These are phyloP conservation scores for Sistotremastrum suecicum DNA, from an alignment of 768 basidiomycete genomes.

Conservation along the genomic window DNA sequence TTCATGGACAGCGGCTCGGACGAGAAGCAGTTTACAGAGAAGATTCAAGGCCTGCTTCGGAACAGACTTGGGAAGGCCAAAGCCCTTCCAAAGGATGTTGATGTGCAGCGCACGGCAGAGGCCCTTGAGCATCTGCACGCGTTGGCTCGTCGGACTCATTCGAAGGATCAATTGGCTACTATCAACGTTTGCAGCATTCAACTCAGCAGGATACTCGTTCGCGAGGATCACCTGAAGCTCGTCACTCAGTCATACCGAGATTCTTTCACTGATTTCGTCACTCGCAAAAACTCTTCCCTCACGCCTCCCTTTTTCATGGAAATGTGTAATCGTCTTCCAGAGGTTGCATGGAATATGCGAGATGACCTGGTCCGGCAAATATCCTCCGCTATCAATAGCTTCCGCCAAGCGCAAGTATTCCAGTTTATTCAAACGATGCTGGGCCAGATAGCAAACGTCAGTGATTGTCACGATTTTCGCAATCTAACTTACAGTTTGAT, in stretches of 20 bases:
- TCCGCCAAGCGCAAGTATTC: constrained; percentile 62
- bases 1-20: constrained; percentile 50
- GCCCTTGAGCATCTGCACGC: constrained; percentile 52
- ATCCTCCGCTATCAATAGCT: constrained; percentile 54
- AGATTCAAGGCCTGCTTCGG: constrained; percentile 68
- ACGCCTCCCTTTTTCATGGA: constrained; percentile 66
- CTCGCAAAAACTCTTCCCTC: constrained; percentile 66
- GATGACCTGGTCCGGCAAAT: constrained; percentile 42
- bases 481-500: not conserved
- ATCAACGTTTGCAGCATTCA: constrained; percentile 63
- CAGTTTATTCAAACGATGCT: constrained; percentile 55
- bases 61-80: constrained; percentile 62
- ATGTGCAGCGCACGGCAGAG: constrained; percentile 27
- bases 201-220: constrained; percentile 35
- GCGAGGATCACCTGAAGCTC: constrained; percentile 22
- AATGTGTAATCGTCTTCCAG: constrained; percentile 53
- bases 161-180: constrained; percentile 44
- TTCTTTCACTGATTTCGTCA: constrained; percentile 64
- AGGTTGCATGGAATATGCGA: constrained; percentile 51
- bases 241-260: constrained; percentile 42
- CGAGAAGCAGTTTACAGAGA: constrained; percentile 81
- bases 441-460: constrained; percentile 32
- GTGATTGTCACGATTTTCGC: constrained; percentile 4
- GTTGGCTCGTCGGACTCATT: constrained; percentile 53
- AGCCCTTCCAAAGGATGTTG: constrained; percentile 38